Evolutionary conservation across 805 yeast genomes (phyloP).

Genomic region (Candida boleticola): DNA sequence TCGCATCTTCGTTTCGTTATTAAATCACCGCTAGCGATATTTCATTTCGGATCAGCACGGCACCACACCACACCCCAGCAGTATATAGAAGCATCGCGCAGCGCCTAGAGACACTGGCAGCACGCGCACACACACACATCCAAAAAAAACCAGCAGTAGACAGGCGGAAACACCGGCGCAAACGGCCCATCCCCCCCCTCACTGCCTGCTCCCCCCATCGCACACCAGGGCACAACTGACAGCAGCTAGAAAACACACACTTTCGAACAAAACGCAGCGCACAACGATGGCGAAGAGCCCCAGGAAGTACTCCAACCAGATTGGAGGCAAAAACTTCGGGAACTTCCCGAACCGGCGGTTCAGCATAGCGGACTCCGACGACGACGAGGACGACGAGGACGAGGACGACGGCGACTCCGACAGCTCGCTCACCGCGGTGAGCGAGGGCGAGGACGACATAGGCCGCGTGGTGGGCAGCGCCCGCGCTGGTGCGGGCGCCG

Average conservation of each 20-base stretch:
- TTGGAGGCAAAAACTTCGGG: constrained; percentile 35
- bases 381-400: constrained; percentile 4
- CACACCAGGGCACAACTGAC: background rate
- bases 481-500: background rate
- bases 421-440: constrained; percentile 37
- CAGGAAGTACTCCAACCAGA: constrained; percentile 17
- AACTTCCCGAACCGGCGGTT: constrained; percentile 22
- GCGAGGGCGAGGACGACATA: constrained; percentile 19
- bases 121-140: too few species aligned
- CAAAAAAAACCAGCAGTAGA: too few species aligned
- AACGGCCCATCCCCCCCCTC: too few species aligned
- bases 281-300: constrained; percentile 34
- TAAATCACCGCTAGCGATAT: background rate
- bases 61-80: background rate
- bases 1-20: background rate
- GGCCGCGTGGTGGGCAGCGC: background rate
- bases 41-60: background rate
- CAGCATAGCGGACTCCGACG: constrained; percentile 29
- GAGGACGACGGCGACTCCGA: constrained; percentile 25
- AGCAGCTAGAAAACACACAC: background rate
- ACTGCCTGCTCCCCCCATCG: too few species aligned
- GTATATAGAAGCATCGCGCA: too few species aligned
- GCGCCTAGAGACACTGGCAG: too few species aligned
- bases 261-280: background rate
- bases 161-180: too few species aligned